Evolutionary conservation across 2,329 filamentous ascomycete species (phyloP).

Genomic region (Claviceps spartinae): DNA sequence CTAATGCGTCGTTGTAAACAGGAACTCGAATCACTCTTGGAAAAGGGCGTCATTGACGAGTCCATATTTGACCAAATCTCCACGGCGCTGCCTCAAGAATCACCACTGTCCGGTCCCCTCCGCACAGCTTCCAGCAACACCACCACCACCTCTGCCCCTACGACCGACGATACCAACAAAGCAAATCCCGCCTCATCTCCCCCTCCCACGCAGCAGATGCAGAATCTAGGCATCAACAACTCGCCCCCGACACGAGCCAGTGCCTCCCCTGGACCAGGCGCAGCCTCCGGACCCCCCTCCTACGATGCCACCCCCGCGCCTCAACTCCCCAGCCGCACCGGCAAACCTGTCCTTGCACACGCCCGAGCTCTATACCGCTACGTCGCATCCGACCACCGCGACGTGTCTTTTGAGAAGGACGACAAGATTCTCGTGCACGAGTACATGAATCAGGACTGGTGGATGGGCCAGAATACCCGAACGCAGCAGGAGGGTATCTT

Average conservation of each 20-base stretch:
- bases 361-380: conserved; percentile 79
- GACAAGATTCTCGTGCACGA: conserved; percentile 71
- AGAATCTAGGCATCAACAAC: conserved; percentile 24
- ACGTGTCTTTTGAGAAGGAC: conserved; percentile 67
- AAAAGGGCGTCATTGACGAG: conserved; percentile 65
- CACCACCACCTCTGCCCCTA: conserved; percentile 11
- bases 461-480: conserved; percentile 75
- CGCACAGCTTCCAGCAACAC: conserved; percentile 23
- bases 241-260: background rate
- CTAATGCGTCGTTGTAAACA: conserved; percentile 20
- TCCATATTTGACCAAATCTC: conserved; percentile 63
- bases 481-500: conserved; percentile 86
- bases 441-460: conserved; percentile 97
- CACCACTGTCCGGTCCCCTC: conserved; percentile 38
- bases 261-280: conserved; percentile 22
- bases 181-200: conserved; percentile 14
- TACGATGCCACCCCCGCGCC: conserved; percentile 35
- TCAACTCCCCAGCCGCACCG: conserved; percentile 26
- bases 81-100: conserved; percentile 59
- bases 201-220: conserved; percentile 24
- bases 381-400: conserved; percentile 62
- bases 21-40: conserved; percentile 85
- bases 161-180: conserved; percentile 4
- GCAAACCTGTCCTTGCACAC: conserved; percentile 50
- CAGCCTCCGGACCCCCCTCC: conserved; percentile 38